phyloP scores from a whole-genome alignment of 371 early-diverging fungal genomes.

The Mucor piriformis region DNA sequence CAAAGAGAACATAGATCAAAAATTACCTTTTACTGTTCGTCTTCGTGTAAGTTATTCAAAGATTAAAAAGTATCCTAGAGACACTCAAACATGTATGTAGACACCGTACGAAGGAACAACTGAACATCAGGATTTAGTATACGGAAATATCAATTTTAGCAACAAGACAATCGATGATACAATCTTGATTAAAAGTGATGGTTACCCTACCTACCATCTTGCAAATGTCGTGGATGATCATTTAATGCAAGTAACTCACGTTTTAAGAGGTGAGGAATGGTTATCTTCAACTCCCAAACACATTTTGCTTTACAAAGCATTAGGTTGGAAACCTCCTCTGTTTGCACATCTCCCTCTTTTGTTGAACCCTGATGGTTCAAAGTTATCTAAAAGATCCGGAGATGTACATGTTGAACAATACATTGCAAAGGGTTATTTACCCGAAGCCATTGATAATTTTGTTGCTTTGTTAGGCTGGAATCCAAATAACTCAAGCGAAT shows the following conservation, averaged over 20 bases:
- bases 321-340: slow-evolving; percentile 79
- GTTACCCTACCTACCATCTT: slow-evolving; percentile 93
- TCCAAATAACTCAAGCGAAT: slow-evolving; percentile 48
- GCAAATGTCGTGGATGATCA: slow-evolving; percentile 96
- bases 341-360: slow-evolving; percentile 92
- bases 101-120: slow-evolving; percentile 63
- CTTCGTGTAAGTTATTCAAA: slow-evolving; percentile 60
- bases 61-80: neutral
- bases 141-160: slow-evolving; percentile 73
- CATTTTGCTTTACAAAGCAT: slow-evolving; percentile 77
- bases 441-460: slow-evolving; percentile 88
- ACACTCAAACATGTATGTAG: slow-evolving; percentile 27
- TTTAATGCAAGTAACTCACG: slow-evolving; percentile 89
- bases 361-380: slow-evolving; percentile 80
- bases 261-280: slow-evolving; percentile 96
- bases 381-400: slow-evolving; percentile 84
- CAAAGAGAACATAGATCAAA: slow-evolving; percentile 54
- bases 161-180: slow-evolving; percentile 85
- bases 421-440: slow-evolving; percentile 80
- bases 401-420: slow-evolving; percentile 80
- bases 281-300: slow-evolving; percentile 93
- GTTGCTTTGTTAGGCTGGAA: slow-evolving; percentile 89
- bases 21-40: slow-evolving; percentile 72
- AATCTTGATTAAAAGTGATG: slow-evolving; percentile 91
- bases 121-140: slow-evolving; percentile 73